phyloP scores from a whole-genome alignment of 2,329 filamentous ascomycete species.

The Fusarium sp. region DNA sequence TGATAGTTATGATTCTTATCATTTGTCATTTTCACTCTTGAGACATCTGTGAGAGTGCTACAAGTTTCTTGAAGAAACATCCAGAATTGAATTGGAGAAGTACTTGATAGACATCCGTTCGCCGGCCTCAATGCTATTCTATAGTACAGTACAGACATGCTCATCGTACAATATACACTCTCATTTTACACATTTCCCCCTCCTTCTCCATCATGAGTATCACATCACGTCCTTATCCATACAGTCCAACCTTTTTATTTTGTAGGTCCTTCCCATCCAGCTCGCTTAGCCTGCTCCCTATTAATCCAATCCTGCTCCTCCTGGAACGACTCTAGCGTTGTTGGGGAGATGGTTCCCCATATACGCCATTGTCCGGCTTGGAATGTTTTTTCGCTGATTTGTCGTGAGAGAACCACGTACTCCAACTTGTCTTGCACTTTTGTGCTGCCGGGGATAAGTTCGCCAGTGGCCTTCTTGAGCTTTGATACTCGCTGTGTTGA shows the following conservation, averaged over 20 bases:
- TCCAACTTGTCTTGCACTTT: constrained; percentile 68
- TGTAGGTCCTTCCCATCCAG: constrained; percentile 47
- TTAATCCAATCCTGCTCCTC: constrained; percentile 51
- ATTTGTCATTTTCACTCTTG: too few relatives aligned
- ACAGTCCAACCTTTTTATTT: constrained; percentile 10
- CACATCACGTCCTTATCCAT: background rate
- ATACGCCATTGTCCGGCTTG: constrained; percentile 67
- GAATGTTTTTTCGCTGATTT: constrained; percentile 59
- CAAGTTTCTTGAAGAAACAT: background rate
- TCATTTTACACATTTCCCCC: constrained; percentile 37
- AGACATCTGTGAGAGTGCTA: background rate
- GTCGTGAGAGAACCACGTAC: constrained; percentile 70
- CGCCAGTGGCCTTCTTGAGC: constrained; percentile 51
- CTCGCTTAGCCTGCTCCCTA: constrained; percentile 48
- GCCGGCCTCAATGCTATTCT: constrained; percentile 43
- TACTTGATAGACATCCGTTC: constrained; percentile 33
- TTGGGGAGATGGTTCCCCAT: constrained; percentile 71
- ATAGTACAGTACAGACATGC: constrained; percentile 45
- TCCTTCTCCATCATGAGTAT: background rate
- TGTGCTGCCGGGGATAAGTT: constrained; percentile 58
- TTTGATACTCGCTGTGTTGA: constrained; percentile 66
- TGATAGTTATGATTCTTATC: too few relatives aligned
- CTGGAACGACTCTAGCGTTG: constrained; percentile 56
- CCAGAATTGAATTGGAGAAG: constrained; percentile 37
- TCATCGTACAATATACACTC: constrained; percentile 45